Base-by-base conservation (phyloP, 805 yeast genomes). In the Yarrowia yakushimensis region DNA sequence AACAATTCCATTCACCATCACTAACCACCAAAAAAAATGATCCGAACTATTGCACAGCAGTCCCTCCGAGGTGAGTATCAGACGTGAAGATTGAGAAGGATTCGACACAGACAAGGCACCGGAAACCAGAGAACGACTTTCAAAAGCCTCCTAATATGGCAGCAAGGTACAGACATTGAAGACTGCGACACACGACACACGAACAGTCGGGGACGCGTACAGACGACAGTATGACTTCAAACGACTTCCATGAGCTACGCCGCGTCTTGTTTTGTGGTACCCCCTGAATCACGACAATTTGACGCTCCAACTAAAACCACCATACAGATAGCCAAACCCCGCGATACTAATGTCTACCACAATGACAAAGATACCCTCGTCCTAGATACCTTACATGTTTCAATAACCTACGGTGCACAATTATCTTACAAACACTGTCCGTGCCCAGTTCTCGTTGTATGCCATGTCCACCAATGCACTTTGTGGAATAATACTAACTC, bases 11-110 rank as follows among this genome's bases (percentile, higher is more conserved):
- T 18, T 52, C 28, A 34, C 37, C 59, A 52, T 23, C 59, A 36
- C 59, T 52, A 52, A 52, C 57, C 22, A 48, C 30, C 39, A 34
- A 52, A 30, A 46, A 48, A 52, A 39, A 55, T 55, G 61, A 55
- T 55, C 48, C 61, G 61, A 55, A 55, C 61, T 27, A 39, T 55
- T 39, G 61, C 61, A 39, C 61, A 55, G 61, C 61, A 55, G 48
- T 39, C 61, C 48, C 15, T 55, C 30, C 61, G 61, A 55, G 61
- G 61, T 55, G 37, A 55, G 61, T 55, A 41, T 20, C 34, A 17
- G 25, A 54, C 15, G 18, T 9, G 34, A 9, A 54, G 12, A 30
- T 30, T 33, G 33, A 28, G 33, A 15, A 4, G 34, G 36, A 18
- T 23, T 18, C 3, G 30, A 28, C 27, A 18, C 34, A 28, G 25